Base-by-base conservation (phyloP, 2,329 filamentous ascomycete species). In the Diaporthe sp. region DNA sequence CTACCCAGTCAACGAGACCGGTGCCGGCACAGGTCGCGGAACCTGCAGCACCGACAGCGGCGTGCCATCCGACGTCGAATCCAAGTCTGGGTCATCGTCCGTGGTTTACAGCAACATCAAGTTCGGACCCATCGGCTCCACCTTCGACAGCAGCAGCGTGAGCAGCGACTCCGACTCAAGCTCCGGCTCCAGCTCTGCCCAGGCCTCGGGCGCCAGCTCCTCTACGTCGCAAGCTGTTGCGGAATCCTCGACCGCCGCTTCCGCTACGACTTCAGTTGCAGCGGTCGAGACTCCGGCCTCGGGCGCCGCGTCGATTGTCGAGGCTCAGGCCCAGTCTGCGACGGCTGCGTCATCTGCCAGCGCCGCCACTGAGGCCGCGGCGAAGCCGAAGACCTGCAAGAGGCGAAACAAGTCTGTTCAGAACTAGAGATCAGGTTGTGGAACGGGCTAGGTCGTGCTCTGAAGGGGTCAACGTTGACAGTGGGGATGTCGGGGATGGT, bases 1-100 rank as follows among this genome's bases (percentile, higher is more conserved):
- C 80, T 90, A 88, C 84, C 88, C 89, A 17, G 84, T 85, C 62
- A 81, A 84, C 67, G 74, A 82, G 13, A 79, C 80, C 59, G 74
- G 75, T 1, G 84, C 84, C 31, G 87, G 87, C 80, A 84, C 84
- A 78, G 82, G 80, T 53, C 85, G 87, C 77, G 87, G 87, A 34
- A 81, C 82, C 13, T 89, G 86, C 79, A 76, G 80, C 55, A 84
- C 82, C n/a, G 79, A 77, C 70, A 84, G 84, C 28, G 87, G 87
- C 28, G 81, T 78, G 9, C 87, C 87, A 7, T 51, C 73, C 2
- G 83, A 83, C 5, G 81, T 88, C 31, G 82, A 87, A 80, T 73
- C 70, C 42, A 17, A 12, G 7, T 13, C 19, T 25, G 44, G n/a
- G 15, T 68, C 42, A 19, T 62, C 85, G n/a, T 86, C 68, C 39